Evolutionary conservation across 2,329 filamentous ascomycete genomes (phyloP), one percentile per base, ranked within the genome.

Genomic region (Stachybotrys chartarum): DNA sequence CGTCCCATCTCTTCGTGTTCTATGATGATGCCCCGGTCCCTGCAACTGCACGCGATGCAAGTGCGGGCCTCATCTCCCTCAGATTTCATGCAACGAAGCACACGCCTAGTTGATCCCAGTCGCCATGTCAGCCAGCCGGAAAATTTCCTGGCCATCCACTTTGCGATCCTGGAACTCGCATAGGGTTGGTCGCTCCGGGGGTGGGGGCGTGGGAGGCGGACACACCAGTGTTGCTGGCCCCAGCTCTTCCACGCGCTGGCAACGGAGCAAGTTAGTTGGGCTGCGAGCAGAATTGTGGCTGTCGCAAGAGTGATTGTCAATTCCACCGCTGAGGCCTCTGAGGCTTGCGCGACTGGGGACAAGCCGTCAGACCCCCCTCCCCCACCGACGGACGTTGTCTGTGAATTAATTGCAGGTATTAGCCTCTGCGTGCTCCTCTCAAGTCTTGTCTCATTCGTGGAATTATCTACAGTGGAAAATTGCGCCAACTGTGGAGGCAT

Each of bases 31-130:
- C 35, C 35, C 35, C 14, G 35, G 35, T 58, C 55, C 55, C 50
- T 57, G 50, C 51, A 54, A 50, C 56, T 57, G 54, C 57, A 59
- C 58, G 50, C 60, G 60, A 60, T 59, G 55, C 58, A 46, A 47
- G 54, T 56, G 54, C 55, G 57, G 54, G 49, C 50, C 32, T 55
- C 54, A 55, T 52, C 49, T 55, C 50, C 49, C 54, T 47, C 54
- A 48, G 57, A 58, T 57, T 51, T 50, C 51, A 42, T 53, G 51
- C 45, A 47, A 50, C 49, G 51, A 47, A 46, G 44, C 42, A 53
- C 52, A 18, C 52, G 54, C 46, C 53, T 47, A 30, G 17, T 11
- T 45, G 50, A 54, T 46, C 51, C 54, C 50, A 45, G 49, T 55
- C 47, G 45, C 32, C 46, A 51, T 51, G 47, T 51, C 57, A 56